Evolutionary conservation across 2,329 filamentous ascomycete genomes (phyloP), one percentile per base, ranked within the genome.

Genomic region (Capronia americana): DNA sequence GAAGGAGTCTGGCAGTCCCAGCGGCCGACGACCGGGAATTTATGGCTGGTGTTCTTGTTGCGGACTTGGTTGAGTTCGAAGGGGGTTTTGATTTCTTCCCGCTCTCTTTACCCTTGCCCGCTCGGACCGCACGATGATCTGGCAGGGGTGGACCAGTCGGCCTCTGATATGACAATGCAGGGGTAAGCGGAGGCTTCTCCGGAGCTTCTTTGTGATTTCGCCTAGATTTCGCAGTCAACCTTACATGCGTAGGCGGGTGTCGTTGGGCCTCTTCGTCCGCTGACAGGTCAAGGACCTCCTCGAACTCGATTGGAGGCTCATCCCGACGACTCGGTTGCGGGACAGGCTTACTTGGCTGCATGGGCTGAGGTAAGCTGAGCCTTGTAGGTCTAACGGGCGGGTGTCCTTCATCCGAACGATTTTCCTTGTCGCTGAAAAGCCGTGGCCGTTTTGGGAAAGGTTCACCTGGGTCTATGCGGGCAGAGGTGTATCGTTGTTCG

Each of bases 401-500:
- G 20, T 48, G 26, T 26, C 30, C 56, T 26, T 32, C 30, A 12
- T 57, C 26, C 14, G 55, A 24, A 3, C 24, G 28, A 57, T 70
- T 70, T 38, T 72, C 63, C 63, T 71, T 66, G 28, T 61, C 57
- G 8, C 73, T 61, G n/a, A 62, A 64, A 23, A 71, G 68, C 61
- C 71, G 77, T 54, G 72, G 74, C 38, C 77, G 76, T 69, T 81
- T 81, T 4, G 72, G 61, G 4, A 77, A 69, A 41, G 74, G 74
- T 61, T 76, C 75, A 4, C 48, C 63, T 20, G 44, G 38, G 20
- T 69, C 69, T 20, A 34, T 41, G 12, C 65, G 61, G 38, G 51
- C 60, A 50, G 56, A 26, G 10, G 61, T 23, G 32, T 83, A 81
- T 44, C 84, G 79, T 62, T 86, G 79, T 69, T 92, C 90, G 68